Evolutionary conservation across 495 filamentous ascomycete species (phyloP).

Genomic region (Neurospora sp.): DNA sequence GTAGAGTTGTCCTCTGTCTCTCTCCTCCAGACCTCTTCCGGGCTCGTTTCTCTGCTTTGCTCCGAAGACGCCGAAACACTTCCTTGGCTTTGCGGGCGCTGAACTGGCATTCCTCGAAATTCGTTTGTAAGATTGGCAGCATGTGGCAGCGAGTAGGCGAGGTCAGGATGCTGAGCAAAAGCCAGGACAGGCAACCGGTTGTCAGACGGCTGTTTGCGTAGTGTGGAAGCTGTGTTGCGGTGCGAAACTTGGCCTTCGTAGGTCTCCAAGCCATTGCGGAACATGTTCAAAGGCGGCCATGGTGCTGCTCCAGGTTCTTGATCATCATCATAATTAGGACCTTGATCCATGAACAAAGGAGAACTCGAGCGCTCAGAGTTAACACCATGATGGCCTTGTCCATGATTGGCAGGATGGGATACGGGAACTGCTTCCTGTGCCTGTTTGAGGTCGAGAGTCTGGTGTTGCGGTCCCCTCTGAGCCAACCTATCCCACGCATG

Average conservation of each 20-base stretch:
- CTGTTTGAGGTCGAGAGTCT: not conserved
- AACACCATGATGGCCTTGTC: not conserved
- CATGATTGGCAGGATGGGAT: not conserved
- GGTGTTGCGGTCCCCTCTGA: not conserved
- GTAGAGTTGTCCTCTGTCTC: conserved; percentile 6
- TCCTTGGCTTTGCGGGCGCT: not conserved
- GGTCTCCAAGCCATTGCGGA: not conserved
- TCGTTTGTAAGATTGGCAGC: not conserved
- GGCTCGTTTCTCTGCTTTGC: not conserved
- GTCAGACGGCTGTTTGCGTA: not conserved
- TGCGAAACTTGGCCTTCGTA: not conserved
- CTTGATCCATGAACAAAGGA: not conserved
- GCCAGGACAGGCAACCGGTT: not conserved
- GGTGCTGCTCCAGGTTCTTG: not conserved
- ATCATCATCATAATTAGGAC: not conserved
- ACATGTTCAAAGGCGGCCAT: not conserved
- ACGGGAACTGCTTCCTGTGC: not conserved
- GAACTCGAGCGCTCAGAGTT: not conserved
- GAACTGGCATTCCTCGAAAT: not conserved
- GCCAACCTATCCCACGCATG: not conserved
- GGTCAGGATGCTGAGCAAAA: not conserved
- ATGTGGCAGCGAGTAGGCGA: not conserved
- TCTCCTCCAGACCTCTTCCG: conserved; percentile 8
- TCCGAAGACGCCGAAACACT: not conserved
- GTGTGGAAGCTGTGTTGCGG: not conserved